These are phyloP conservation scores for Tricholoma sp. DNA, from an alignment of 768 basidiomycete genomes.

Conservation along the genomic window DNA sequence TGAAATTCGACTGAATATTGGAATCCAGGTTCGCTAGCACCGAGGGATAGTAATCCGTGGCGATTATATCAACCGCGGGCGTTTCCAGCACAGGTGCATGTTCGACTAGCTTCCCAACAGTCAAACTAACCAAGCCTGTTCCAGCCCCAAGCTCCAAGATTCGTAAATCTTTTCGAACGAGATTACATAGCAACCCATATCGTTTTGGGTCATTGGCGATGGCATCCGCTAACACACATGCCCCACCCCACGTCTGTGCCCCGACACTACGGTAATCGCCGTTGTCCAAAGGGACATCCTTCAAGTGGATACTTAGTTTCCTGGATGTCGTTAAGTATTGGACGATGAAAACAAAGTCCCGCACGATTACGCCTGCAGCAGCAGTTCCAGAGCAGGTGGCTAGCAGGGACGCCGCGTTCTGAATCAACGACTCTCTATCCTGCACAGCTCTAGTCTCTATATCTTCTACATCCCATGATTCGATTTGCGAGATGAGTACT, in stretches of 20 bases:
- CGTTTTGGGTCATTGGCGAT: constrained; percentile 50
- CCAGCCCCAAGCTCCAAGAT: constrained; percentile 82
- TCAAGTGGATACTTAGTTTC: constrained; percentile 40
- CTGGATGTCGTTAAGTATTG: constrained; percentile 6
- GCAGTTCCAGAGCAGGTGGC: constrained; percentile 61
- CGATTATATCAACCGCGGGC: constrained; percentile 34
- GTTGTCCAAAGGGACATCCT: constrained; percentile 66
- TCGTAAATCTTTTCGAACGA: constrained; percentile 22
- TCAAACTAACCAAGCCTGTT: constrained; percentile 75
- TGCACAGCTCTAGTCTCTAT: not conserved
- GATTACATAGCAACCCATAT: constrained; percentile 36
- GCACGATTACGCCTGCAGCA: constrained; percentile 53
- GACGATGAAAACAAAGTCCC: constrained; percentile 43
- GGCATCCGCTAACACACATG: constrained; percentile 74
- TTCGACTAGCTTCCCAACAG: constrained; percentile 43
- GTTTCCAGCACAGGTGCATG: not conserved
- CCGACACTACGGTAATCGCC: constrained; percentile 71
- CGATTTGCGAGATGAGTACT: constrained; percentile 43
- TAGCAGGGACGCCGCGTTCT: constrained; percentile 56
- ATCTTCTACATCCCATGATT: constrained; percentile 4
- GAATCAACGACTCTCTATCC: constrained; percentile 36
- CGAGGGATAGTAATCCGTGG: constrained; percentile 75
- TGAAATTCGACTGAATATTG: constrained; percentile 60
- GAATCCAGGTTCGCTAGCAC: constrained; percentile 63
- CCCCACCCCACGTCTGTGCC: constrained; percentile 87